A percentile compares a stretch with the other conserved stretches of the same genome.
Evolutionary conservation across 345 rosid genomes (phyloP).

Genomic region (Citrus glauca): DNA sequence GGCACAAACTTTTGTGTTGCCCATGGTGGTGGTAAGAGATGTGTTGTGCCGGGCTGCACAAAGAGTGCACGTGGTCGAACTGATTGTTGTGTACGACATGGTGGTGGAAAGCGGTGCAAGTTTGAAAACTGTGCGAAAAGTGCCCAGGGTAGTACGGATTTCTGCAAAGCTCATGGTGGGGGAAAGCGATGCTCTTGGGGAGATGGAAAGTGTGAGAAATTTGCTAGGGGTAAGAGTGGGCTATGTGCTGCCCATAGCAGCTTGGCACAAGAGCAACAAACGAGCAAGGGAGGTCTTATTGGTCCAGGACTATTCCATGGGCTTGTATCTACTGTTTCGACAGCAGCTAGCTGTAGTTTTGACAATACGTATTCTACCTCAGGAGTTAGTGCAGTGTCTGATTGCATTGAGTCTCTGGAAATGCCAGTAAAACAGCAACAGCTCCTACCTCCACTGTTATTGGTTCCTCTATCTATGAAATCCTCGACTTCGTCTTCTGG

Average conservation of each 20-base stretch:
- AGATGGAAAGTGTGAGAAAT: constrained; percentile 81
- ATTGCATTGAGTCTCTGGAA: constrained; percentile 60
- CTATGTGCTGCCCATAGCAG: constrained; percentile 90
- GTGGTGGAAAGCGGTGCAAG: constrained; percentile 89
- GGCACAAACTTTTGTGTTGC: constrained; percentile 94
- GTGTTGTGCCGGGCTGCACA: constrained; percentile 79
- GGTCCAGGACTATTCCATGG: constrained; percentile 84
- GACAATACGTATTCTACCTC: constrained; percentile 58
- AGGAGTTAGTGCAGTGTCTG: constrained; percentile 55
- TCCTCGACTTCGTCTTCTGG: constrained; percentile 39
- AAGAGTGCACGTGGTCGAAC: constrained; percentile 97
- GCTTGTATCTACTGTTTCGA: constrained; percentile 63
- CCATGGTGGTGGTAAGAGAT: constrained; percentile 94
- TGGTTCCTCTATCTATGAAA: constrained; percentile 93
- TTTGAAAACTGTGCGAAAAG: constrained; percentile 73
- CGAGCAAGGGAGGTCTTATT: constrained; percentile 51
- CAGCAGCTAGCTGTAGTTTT: constrained; percentile 41
- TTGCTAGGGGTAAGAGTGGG: constrained; percentile 92
- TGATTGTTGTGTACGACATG: constrained; percentile 89
- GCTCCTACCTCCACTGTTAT: constrained; percentile 76
- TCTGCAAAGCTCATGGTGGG: constrained; percentile 97
- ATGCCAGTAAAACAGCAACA: constrained; percentile 49
- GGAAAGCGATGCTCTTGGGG: constrained; percentile 87
- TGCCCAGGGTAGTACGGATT: constrained; percentile 96
- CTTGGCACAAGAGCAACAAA: constrained; percentile 49